Percentiles rank a stretch among this genome's conserved stretches.
phyloP scores from a whole-genome alignment of 2,329 filamentous ascomycete species.

The Aspergillus alliaceus region DNA sequence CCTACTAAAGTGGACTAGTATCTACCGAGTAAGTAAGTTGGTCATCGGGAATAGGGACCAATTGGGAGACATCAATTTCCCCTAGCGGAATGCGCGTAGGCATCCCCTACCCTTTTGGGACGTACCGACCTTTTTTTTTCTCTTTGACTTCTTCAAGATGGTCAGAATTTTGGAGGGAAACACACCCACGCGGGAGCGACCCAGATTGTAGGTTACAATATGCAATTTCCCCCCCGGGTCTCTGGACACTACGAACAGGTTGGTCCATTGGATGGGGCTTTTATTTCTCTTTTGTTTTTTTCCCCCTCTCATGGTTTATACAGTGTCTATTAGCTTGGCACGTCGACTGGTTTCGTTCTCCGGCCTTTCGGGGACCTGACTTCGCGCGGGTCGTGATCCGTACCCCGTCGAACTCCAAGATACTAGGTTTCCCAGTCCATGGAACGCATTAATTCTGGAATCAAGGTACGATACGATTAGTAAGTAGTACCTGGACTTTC shows the following conservation, averaged over 20 bases:
- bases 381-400: not conserved
- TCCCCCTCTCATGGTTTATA: not conserved
- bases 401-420: not conserved
- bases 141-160: no score
- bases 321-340: conserved; percentile 13
- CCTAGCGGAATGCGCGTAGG: conserved; percentile 2
- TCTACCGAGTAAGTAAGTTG: not conserved
- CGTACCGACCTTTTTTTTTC: not conserved
- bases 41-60: conserved; percentile 2
- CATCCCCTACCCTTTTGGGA: not conserved
- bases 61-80: not conserved
- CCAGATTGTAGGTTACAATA: no score
- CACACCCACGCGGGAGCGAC: not conserved
- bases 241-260: no score
- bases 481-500: no score
- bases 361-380: conserved; percentile 6
- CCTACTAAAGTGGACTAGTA: not conserved
- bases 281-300: not conserved
- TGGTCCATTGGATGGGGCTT: not conserved
- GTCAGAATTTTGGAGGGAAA: not conserved
- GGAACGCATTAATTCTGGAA: not conserved
- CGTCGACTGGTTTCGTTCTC: not conserved
- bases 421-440: not conserved
- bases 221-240: no score
- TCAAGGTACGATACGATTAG: not conserved